These are phyloP conservation scores for Pseudomonodictys pantanalensis DNA, from an alignment of 495 filamentous ascomycete species.

Conservation along the genomic window DNA sequence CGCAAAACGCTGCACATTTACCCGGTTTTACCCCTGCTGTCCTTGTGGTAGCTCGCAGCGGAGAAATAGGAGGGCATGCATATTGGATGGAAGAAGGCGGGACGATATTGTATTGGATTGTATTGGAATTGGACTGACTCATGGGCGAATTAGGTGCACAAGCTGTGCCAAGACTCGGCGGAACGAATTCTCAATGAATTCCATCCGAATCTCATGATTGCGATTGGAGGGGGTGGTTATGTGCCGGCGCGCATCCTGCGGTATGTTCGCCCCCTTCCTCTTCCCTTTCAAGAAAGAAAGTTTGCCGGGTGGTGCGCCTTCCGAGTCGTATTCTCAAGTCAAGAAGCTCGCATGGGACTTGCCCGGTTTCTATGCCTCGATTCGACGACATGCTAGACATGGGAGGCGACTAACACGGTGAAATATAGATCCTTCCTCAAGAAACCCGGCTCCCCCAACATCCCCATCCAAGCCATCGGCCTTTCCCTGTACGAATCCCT, in stretches of 20 bases:
- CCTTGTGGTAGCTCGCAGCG: background rate
- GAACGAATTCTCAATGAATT: constrained; percentile 76
- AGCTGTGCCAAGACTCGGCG: constrained; percentile 85
- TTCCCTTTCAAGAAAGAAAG: too few relatives aligned
- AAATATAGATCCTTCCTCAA: constrained; percentile 92
- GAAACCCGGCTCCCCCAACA: constrained; percentile 80
- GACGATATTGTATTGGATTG: background rate
- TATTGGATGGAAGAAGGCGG: background rate
- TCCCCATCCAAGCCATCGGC: constrained; percentile 98
- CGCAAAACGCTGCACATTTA: background rate
- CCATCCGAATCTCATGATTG: constrained; percentile 94
- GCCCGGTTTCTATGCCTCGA: too few relatives aligned
- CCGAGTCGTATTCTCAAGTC: too few relatives aligned
- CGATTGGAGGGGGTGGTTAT: constrained; percentile 96
- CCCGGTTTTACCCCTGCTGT: background rate
- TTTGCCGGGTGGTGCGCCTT: too few relatives aligned
- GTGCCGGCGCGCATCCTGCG: constrained; percentile 95
- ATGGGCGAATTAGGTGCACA: constrained; percentile 69
- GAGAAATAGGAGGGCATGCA: too few relatives aligned
- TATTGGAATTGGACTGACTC: background rate
- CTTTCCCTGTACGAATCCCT: constrained; percentile 94
- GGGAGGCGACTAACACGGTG: too few relatives aligned
- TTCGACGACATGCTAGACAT: too few relatives aligned
- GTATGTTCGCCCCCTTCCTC: constrained; percentile 44
- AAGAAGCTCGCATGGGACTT: too few relatives aligned